Percentiles rank a stretch among this genome's conserved stretches.
Evolutionary conservation across 805 yeast genomes (phyloP).

Genomic region (Wickerhamiella vanderwaltii): DNA sequence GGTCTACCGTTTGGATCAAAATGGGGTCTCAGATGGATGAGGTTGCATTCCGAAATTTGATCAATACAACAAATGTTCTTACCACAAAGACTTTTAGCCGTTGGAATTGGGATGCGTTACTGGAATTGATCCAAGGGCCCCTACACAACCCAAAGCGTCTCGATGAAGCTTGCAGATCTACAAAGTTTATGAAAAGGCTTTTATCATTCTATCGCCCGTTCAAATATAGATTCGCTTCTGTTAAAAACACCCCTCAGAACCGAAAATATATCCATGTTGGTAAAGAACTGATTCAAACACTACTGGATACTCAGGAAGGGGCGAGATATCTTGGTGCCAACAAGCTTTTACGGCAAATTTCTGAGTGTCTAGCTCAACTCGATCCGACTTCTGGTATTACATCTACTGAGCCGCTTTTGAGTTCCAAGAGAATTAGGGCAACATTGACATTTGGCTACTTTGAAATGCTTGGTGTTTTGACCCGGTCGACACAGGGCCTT

Average conservation of each 20-base stretch:
- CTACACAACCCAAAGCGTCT: constrained; percentile 56
- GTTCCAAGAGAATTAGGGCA: constrained; percentile 42
- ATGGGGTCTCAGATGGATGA: constrained; percentile 45
- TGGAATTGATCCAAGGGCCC: constrained; percentile 72
- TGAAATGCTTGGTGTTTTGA: constrained; percentile 60
- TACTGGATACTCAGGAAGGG: constrained; percentile 55
- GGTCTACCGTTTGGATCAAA: constrained; percentile 19
- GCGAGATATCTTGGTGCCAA: constrained; percentile 46
- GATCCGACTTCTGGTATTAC: constrained; percentile 68
- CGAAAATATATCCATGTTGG: constrained; percentile 59
- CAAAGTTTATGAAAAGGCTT: constrained; percentile 75
- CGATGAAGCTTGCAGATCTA: constrained; percentile 64
- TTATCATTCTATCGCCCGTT: constrained; percentile 85
- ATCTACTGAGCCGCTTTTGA: constrained; percentile 63
- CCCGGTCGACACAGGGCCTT: constrained; percentile 49
- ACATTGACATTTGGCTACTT: constrained; percentile 71
- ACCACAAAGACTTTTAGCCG: constrained; percentile 64
- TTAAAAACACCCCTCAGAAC: constrained; percentile 38
- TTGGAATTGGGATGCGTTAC: constrained; percentile 79
- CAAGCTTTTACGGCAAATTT: constrained; percentile 75
- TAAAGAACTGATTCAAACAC: constrained; percentile 54
- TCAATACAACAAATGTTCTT: constrained; percentile 57
- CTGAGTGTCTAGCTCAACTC: constrained; percentile 76
- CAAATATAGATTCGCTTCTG: constrained; percentile 61
- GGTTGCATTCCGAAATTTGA: constrained; percentile 47